A percentile compares a stretch with the other conserved stretches of the same genome.
Evolutionary conservation across 1,284 basidiomycete genomes (phyloP).

Genomic region (Heterobasidion irregulare): DNA sequence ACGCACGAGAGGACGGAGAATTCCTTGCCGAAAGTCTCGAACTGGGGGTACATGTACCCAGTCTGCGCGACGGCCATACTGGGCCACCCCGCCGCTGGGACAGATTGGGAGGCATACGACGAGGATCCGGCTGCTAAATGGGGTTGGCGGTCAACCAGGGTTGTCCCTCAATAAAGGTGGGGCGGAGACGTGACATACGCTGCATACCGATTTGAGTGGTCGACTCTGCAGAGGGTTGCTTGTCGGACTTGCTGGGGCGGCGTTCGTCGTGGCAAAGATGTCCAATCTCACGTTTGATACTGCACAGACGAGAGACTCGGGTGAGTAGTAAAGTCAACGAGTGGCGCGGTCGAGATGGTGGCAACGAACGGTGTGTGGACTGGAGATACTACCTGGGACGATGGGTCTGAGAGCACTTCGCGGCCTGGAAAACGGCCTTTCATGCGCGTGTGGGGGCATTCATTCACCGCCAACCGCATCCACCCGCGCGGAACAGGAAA

Average conservation of each 20-base stretch:
- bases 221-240: conserved; percentile 19
- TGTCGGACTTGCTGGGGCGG: conserved; percentile 42
- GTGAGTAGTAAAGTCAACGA: background rate
- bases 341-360: background rate
- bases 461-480: background rate
- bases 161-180: background rate
- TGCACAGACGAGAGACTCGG: conserved; percentile 20
- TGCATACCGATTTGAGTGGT: conserved; percentile 23
- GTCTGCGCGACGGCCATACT: conserved; percentile 34
- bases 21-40: conserved; percentile 69
- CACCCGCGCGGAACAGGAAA: background rate
- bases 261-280: conserved; percentile 87
- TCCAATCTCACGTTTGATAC: conserved; percentile 88
- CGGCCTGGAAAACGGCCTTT: no score
- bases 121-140: conserved; percentile 20
- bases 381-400: background rate
- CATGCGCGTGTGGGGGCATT: conserved; percentile 1
- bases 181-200: conserved; percentile 13
- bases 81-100: conserved; percentile 37
- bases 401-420: background rate
- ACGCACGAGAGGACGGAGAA: conserved; percentile 75
- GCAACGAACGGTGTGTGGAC: background rate
- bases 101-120: conserved; percentile 22
- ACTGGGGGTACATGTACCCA: conserved; percentile 48
- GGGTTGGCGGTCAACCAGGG: conserved; percentile 4